Evolutionary conservation across 192 early-diverging fungal genomes (phyloP), one percentile per base, ranked within the genome.

Genomic region (Rhizoclosmatium globosum): DNA sequence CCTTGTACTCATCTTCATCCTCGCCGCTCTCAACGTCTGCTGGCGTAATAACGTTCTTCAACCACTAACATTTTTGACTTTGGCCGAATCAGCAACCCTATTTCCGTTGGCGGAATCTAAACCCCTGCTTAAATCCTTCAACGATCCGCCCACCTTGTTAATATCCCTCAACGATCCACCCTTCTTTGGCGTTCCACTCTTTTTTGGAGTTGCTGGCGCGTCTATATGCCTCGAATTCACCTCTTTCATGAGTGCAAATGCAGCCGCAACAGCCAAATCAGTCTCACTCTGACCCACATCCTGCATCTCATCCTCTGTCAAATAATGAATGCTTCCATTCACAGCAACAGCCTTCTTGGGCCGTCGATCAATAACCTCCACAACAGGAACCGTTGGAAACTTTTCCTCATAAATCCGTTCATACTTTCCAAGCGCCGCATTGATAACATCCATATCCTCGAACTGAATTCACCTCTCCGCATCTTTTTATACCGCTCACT

Each of bases 401-500:
- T 47, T 46, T 46, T 74, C 73, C 38, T 74, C 73, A 64, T 64
- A 74, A 19, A 44, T 17, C 0, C 21, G 13, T 46, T 76, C 74
- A 21, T 47, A 67, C n/a, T 56, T 45, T 11, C 13, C 47, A 4
- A 76, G 57, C 17, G 57, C 74, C 4, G 48, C 74, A 31, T 65
- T 64, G 3, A 76, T 46, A 7, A 19, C 38, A 7, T 39, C 64
- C 50, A 41, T 17, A 47, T 76, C 74, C 17, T 47, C 48, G n/a
- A 13, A 21, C 13, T 13, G 19, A 38, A 47, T 31, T 76, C 64
- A 15, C 74, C 74, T 2, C 74, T n/a, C 19, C 46, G 43, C 7
- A 76, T 76, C 17, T 71, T 71, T 65, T 56, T 4, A 38, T 69
- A 65, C n/a, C 79, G 61, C 31, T 74, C 70, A 21, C 72, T 74